Base-by-base conservation (phyloP, 2,329 filamentous ascomycete genomes). In the Fusarium hainanense region DNA sequence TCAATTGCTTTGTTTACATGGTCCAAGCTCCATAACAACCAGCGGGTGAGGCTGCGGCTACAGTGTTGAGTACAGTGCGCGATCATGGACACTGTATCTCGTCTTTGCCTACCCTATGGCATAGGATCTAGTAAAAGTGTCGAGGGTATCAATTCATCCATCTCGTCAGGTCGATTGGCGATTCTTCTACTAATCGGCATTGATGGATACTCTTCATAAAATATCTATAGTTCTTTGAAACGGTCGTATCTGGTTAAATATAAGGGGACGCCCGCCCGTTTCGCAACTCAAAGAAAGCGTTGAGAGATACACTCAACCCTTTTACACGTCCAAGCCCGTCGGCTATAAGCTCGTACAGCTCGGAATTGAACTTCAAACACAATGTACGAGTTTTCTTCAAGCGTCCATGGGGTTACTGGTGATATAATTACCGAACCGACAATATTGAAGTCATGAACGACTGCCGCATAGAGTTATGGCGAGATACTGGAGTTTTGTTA, bases 1-100 rank as follows among this genome's bases (percentile, higher is more conserved):
- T 32, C 41, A 30, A 23, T 34, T 47, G 44, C 32, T 76, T 76
- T 76, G 74, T 76, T 76, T 76, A 76, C 74, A 52, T 75, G 74
- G 71, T 62, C 74, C 68, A 70, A 76, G 74, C 74, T 76, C 65
- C 68, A 56, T 58, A 52, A 75, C 64, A 71, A 75, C 66, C 69
- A 61, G 43, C 54, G 34, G 43, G 51, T 58, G 47, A 41, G 42
- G 16, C 40, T 50, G 49, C 18, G 34, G 3, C 34, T 50, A 74
- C 72, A 69, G 72, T 74, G 61, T 18, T 1, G 3, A 0, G 0
- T 0, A 51, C 37, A 11, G 21, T 60, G 11, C n/a, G 2, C 2
- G 5, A 1, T 1, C 0, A 2, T 1, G 0, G 4, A 18, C 25
- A 66, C 63, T 61, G 54, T 66, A 6, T 23, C 21, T 23, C 21